These are phyloP conservation scores for Debaryomycetaceae sp. DNA, from an alignment of 1,139 yeast species.

Conservation along the genomic window DNA sequence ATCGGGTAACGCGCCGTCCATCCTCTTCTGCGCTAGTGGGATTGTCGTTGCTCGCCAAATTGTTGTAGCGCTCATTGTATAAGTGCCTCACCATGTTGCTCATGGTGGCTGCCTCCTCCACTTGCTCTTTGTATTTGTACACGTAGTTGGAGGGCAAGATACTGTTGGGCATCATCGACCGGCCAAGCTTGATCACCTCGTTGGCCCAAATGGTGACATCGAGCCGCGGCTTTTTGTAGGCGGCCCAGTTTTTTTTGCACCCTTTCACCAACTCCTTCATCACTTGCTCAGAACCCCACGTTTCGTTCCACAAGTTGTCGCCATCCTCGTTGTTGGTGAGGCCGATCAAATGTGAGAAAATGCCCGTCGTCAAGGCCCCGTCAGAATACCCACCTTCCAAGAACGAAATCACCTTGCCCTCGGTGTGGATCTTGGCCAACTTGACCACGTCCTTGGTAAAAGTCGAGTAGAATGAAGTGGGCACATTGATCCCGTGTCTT, in stretches of 20 bases:
- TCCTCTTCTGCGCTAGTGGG: conserved; percentile 26
- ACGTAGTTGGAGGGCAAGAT: conserved; percentile 38
- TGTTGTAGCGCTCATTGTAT: conserved; percentile 12
- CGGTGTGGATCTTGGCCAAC: conserved; percentile 56
- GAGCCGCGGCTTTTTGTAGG: conserved; percentile 45
- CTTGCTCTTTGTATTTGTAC: conserved; percentile 18
- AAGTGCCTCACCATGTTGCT: conserved; percentile 32
- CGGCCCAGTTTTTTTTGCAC: conserved; percentile 64
- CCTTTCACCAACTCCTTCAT: conserved; percentile 68
- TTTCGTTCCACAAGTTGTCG: conserved; percentile 53
- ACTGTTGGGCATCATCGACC: conserved; percentile 64
- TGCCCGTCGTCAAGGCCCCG: conserved; percentile 77
- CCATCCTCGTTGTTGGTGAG: conserved; percentile 21
- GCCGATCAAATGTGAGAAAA: conserved; percentile 74
- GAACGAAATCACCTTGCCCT: conserved; percentile 64
- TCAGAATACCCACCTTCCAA: conserved; percentile 89
- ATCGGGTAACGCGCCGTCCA: conserved; percentile 36
- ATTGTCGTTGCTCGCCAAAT: conserved; percentile 10
- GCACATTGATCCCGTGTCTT: conserved; percentile 78
- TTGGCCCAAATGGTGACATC: conserved; percentile 61
- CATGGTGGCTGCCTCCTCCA: conserved; percentile 7
- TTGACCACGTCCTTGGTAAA: conserved; percentile 71
- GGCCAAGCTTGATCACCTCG: conserved; percentile 62
- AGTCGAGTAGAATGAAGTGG: conserved; percentile 71
- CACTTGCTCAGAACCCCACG: conserved; percentile 61